Evolutionary conservation across 1,139 yeast species (phyloP), one percentile per base, ranked within the genome.

Genomic region (Nakaseomyces uthaithaninus): DNA sequence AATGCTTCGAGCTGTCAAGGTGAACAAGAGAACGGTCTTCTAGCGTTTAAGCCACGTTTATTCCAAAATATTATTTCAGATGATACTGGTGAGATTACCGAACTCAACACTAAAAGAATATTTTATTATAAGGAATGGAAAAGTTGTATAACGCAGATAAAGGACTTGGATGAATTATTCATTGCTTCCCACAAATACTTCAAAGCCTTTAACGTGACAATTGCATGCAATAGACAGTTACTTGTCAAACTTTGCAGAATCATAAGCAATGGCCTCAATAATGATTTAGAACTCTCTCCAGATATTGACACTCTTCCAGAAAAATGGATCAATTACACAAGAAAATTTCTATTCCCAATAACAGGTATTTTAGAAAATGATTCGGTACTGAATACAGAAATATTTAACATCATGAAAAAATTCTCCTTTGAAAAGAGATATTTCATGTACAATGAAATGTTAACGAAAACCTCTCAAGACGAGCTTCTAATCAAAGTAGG

Each of bases 371-470:
- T 80, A 2, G 73, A 68, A 23, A 74, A 74, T 12, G 81, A 83
- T 51, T 75, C 87, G 2, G 69, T 79, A 8, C 72, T 76, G 0
- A 71, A 80, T 9, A 75, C 78, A 45, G 80, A 74, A 45, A 74
- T 84, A 0, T 86, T 64, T 54, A 60, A 66, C 5, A 55, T 87
- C 1, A 58, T 91, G 46, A 60, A 69, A 11, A 52, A 59, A 31
- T 86, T 72, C 53, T 67, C 85, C 1, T 58, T 75, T 27, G 82
- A 80, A 44, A 73, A 72, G 42, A 70, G 98, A 38, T 91, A 76
- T 59, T 76, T 82, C 42, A 63, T 91, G 19, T 93, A 91, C 58
- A 94, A 95, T 34, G 97, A 89, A 51, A 71, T 87, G 63, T 72
- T 74, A n/a, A 66, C 72, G 8, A 74, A 75, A 20, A 53, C 66